Conservation (phyloP, 768 basidiomycete species). For the Guyanaporus albipodus region DNA sequence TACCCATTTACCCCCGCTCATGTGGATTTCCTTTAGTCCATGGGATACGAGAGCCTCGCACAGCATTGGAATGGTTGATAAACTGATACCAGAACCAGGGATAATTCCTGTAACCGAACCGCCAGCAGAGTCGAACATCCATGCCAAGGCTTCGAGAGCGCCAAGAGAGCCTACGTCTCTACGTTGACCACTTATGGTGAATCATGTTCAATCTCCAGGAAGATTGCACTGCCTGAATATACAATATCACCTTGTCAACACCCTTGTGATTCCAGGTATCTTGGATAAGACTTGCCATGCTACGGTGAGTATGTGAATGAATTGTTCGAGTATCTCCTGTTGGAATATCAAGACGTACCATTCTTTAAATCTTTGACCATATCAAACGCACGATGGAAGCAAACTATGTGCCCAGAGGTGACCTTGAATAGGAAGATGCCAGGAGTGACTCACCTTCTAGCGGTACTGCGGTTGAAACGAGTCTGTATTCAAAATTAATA, state of each 20-base stretch:
- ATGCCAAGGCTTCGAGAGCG: conserved; percentile 39
- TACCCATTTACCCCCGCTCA: conserved; percentile 69
- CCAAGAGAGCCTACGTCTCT: conserved; percentile 35
- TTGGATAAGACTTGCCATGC: conserved; percentile 42
- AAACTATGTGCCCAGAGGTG: conserved; percentile 43
- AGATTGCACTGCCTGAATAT: background rate
- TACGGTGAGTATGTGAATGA: conserved; percentile 9
- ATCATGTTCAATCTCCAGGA: background rate
- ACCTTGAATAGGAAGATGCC: background rate
- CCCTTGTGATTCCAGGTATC: conserved; percentile 65
- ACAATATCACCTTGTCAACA: conserved; percentile 66
- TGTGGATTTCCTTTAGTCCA: conserved; percentile 65
- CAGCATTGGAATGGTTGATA: conserved; percentile 46
- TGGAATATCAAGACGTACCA: conserved; percentile 36
- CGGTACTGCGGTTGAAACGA: conserved; percentile 55
- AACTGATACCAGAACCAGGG: conserved; percentile 74
- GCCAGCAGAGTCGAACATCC: conserved; percentile 33
- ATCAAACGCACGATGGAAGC: conserved; percentile 79
- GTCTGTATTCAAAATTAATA: conserved; percentile 31
- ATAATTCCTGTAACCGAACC: conserved; percentile 40
- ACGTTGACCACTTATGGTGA: conserved; percentile 48
- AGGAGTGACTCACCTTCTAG: conserved; percentile 50
- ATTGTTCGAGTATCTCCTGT: background rate
- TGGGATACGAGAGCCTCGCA: conserved; percentile 49
- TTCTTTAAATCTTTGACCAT: conserved; percentile 54